phyloP scores from a whole-genome alignment of 2,329 filamentous ascomycete species.

The Exophiala spinifera region DNA sequence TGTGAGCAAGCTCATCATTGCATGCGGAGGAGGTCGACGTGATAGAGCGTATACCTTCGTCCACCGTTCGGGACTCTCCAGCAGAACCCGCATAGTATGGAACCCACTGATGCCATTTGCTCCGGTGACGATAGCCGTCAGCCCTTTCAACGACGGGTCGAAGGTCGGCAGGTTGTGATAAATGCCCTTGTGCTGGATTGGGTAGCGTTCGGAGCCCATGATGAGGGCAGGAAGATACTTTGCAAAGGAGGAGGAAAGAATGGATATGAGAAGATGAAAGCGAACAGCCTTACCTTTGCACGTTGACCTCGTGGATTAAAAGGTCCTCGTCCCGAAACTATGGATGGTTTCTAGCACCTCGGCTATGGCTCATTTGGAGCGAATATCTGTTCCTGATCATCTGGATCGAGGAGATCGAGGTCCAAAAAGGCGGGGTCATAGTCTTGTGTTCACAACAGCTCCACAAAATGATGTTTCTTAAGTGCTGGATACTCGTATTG shows the following conservation, averaged over 20 bases:
- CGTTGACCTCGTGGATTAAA: neutral
- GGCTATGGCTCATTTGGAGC: constrained; percentile 1
- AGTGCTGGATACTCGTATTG: no score
- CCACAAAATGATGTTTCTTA: neutral
- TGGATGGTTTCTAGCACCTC: neutral
- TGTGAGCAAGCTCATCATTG: constrained; percentile 34
- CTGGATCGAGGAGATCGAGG: neutral
- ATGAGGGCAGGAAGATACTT: neutral
- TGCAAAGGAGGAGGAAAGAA: neutral
- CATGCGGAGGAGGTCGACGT: constrained; percentile 41
- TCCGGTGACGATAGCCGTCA: constrained; percentile 53
- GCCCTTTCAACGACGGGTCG: constrained; percentile 40
- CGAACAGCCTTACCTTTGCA: neutral
- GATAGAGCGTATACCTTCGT: constrained; percentile 52
- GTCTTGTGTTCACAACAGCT: neutral
- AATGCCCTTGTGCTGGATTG: constrained; percentile 39
- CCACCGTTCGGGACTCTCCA: constrained; percentile 47
- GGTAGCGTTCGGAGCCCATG: constrained; percentile 29
- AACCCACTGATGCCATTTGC: constrained; percentile 55
- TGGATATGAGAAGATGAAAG: neutral
- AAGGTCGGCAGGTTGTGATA: constrained; percentile 51
- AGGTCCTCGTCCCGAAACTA: neutral
- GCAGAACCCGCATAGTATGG: constrained; percentile 50
- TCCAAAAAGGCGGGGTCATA: neutral
- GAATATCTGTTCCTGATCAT: neutral